Conservation (phyloP, 345 rosid genomes). For the Gossypium raimondii region DNA sequence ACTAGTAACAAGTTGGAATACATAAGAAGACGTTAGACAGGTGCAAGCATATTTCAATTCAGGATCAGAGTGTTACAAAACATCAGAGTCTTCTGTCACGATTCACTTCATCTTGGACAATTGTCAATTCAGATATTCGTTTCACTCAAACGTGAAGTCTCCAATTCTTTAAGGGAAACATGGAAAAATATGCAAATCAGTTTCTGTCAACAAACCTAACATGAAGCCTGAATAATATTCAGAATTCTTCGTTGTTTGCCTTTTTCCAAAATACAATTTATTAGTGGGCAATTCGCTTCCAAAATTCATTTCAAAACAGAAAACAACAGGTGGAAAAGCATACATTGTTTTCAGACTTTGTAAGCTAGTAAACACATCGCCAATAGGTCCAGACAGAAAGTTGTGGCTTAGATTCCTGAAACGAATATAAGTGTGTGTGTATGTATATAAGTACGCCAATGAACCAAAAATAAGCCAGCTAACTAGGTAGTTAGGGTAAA, state of each 20-base stretch:
- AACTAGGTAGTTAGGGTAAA: conserved; percentile 5
- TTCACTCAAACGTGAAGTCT: not conserved
- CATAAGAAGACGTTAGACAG: not conserved
- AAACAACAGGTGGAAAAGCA: conserved; percentile 19
- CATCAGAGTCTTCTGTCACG: not conserved
- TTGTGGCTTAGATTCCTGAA: conserved; percentile 91
- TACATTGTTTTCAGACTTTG: conserved; percentile 72
- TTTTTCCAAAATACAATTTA: not conserved
- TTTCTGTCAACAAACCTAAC: not conserved
- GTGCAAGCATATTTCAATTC: not conserved
- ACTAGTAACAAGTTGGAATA: not conserved
- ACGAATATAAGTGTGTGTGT: conserved; percentile 1
- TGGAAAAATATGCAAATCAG: not conserved
- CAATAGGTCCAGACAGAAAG: conserved; percentile 68
- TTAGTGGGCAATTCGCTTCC: not conserved
- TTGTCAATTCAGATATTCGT: not conserved
- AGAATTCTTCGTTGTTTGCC: conserved; percentile 9
- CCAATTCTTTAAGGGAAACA: not conserved
- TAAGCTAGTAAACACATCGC: conserved; percentile 70
- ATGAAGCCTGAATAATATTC: conserved; percentile 1
- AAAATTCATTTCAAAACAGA: not conserved
- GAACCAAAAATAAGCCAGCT: not conserved
- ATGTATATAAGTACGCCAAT: not conserved
- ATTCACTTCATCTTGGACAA: not conserved
- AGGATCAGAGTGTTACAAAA: not conserved